Base-by-base conservation (phyloP, 495 filamentous ascomycete species). In the Schizothecium vesticola region DNA sequence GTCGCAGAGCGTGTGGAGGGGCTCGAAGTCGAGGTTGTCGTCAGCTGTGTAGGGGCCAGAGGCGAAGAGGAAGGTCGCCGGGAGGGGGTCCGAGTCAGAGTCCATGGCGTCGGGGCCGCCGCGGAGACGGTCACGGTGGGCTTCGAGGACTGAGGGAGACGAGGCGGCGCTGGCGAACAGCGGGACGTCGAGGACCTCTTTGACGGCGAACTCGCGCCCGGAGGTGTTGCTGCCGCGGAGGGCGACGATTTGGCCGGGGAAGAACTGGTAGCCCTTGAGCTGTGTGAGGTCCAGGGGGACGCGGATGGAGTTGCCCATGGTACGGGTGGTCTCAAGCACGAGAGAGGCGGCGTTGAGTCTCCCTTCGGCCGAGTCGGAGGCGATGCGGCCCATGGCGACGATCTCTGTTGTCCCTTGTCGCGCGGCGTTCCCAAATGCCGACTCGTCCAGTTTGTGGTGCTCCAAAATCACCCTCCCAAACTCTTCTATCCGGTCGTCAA, bases 401-500 rank as follows among this genome's bases (percentile, higher is more conserved):
- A 97, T 89, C 77, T 97, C 93, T 61, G 86, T 89, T 3, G 92
- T 95, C 59, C 90, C 91, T 74, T 94, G 91, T 43, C 82, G 88
- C 16, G 92, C 89, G 10, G 95, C 92, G 73, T 91, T 97, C 36
- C 94, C 93, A 73, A 98, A 96, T 9, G 87, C 88, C n/a, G 87
- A 81, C 60, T 95, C 91, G 12, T 92, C 89, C 16, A 96, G 85
- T 21, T 87, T 80, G 76, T 95, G 85, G 72, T 93, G 83, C 25
- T 87, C 86, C 80, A 91, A 87, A n/a, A 96, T 84, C 3, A 91
- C 75, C 3, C 75, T 74, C 70, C 86, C 82, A 70, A 97, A 97
- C 31, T 92, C 92, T 66, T 99, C 95, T 77, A 99, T 97, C 57
- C 94, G 87, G 76, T 97, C 94, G 75, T 99, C 95, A 7, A 96